Base-by-base conservation (phyloP, 2,329 filamentous ascomycete species). In the Colletotrichum sansevieriae region DNA sequence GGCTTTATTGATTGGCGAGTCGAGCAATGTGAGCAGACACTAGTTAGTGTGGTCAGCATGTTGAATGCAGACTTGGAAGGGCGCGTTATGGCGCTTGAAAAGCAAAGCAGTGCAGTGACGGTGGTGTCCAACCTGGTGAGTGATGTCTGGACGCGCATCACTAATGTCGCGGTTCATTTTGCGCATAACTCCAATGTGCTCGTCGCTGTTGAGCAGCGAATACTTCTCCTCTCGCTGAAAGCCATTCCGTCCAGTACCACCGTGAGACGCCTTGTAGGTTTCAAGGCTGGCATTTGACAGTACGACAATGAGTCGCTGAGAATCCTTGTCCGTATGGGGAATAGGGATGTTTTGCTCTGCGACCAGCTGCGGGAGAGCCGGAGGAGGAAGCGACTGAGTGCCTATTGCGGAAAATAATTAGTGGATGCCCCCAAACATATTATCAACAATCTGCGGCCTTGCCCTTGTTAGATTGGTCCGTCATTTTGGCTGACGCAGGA, bases 151-250 rank as follows among this genome's bases (percentile, higher is more conserved):
- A 74, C 96, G 90, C 70, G 96, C 96, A 82, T 99, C 96, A 79
- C 95, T 98, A 73, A 99, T 98, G 79, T 99, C 96, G 75, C 96
- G 89, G 79, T 97, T 97, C 95, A 98, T 98, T 86, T 98, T 99
- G 77, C 96, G 92, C 94, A 99, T 97, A 73, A 98, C 92, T 71
- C 96, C 96, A 74, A 99, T 99, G 79, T 99, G 96, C 82, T 99
- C 96, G 78, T 99, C 96, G 81, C 95, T 98, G 86, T 99, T 99
- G 76, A 99, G 90, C 60, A 99, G 86, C 70, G 95, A 97, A 82
- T 97, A 99, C 81, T 98, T 98, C 79, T 98, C 95, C 76, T 98
- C 95, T 59, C 92, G 89, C 70, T 89, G 88, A 66, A 86, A 83
- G 37, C 89, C 85, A 84, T 79, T 89, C 81, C 82, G 90, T 82